These are phyloP conservation scores for Trifolium repens DNA, from an alignment of 306 rosid genomes.

Conservation along the genomic window DNA sequence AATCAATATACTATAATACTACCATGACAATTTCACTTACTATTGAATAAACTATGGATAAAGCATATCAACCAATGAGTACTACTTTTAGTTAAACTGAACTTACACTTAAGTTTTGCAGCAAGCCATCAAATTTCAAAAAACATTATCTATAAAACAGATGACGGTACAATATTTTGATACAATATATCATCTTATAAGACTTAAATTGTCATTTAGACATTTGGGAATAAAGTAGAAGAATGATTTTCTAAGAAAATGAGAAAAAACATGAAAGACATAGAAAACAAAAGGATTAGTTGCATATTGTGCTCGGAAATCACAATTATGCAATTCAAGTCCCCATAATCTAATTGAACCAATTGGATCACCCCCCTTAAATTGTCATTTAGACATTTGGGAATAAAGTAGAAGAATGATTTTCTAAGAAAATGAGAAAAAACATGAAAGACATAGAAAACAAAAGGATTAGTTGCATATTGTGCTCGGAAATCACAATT, in stretches of 20 bases:
- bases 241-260: neutral
- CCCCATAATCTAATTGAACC: neutral
- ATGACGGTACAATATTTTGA: slow-evolving; percentile 23
- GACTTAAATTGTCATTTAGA: slow-evolving; percentile 2
- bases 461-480: neutral
- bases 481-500: neutral
- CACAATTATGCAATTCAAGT: neutral
- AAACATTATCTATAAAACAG: slow-evolving; percentile 5
- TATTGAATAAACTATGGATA: slow-evolving; percentile 24
- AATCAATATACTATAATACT: slow-evolving; percentile 24
- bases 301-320: neutral
- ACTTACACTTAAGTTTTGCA: neutral
- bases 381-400: slow-evolving; percentile 2
- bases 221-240: slow-evolving; percentile 8
- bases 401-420: neutral
- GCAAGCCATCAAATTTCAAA: slow-evolving; percentile 16
- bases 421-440: neutral
- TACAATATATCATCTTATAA: slow-evolving; percentile 20
- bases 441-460: neutral
- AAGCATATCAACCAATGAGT: slow-evolving; percentile 21
- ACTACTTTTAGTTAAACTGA: neutral
- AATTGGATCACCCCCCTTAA: neutral
- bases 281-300: neutral
- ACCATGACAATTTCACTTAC: slow-evolving; percentile 26
- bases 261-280: neutral